Conservation (phyloP, 176 grass and related monocot species). For the Lolium rigidum region DNA sequence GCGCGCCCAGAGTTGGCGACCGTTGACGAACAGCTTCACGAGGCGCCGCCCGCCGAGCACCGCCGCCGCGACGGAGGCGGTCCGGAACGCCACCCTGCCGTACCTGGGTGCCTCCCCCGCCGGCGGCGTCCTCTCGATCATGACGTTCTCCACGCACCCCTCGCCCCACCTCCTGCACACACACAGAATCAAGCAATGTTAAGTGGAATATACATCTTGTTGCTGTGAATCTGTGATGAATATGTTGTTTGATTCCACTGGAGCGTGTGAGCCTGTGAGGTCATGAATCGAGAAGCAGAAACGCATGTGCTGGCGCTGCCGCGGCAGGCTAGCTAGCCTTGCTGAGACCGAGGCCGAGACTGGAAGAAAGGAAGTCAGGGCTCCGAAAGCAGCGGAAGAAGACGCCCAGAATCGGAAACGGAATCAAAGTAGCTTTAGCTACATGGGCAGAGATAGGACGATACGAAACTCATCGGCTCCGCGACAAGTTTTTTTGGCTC, state of each 20-base stretch:
- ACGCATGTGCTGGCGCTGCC: not conserved
- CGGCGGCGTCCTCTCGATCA: slow-evolving; percentile 57
- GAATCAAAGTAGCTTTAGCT: not conserved
- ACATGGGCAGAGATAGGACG: not conserved
- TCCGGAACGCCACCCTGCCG: slow-evolving; percentile 59
- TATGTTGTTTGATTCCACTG: no score
- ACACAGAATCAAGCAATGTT: not conserved
- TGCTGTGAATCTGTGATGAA: no score
- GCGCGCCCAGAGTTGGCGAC: slow-evolving; percentile 69
- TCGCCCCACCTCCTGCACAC: slow-evolving; percentile 65
- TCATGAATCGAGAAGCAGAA: not conserved
- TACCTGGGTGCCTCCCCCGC: slow-evolving; percentile 52
- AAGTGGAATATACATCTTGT: no score
- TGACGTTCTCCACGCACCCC: slow-evolving; percentile 60
- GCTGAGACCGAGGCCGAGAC: not conserved
- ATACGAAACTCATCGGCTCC: not conserved
- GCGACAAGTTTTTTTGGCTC: slow-evolving; percentile 1
- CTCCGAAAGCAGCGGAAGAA: not conserved
- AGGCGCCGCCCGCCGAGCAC: slow-evolving; percentile 52
- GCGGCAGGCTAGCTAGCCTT: slow-evolving; percentile 17
- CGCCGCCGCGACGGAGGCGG: slow-evolving; percentile 21
- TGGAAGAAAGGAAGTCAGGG: not conserved
- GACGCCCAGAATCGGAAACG: not conserved
- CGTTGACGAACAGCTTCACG: slow-evolving; percentile 69
- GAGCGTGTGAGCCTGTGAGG: no score